These are phyloP conservation scores for Mrakia blollopis DNA, from an alignment of 768 basidiomycete genomes.

Conservation along the genomic window DNA sequence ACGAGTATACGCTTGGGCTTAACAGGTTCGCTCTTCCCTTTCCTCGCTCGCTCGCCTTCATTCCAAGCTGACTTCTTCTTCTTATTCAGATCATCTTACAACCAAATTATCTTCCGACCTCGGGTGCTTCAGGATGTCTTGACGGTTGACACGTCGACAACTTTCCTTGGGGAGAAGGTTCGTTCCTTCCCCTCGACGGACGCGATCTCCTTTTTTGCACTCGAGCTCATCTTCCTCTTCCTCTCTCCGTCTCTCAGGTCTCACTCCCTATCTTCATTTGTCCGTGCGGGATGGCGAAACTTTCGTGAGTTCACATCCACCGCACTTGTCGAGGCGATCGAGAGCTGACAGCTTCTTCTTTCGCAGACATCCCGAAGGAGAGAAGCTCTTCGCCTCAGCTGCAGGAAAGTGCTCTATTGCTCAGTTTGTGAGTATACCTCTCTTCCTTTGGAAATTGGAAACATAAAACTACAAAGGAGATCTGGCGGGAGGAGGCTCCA, in stretches of 20 bases:
- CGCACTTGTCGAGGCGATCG: background rate
- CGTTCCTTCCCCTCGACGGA: too few species aligned
- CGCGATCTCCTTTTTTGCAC: too few species aligned
- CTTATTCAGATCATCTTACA: slow-evolving; percentile 39
- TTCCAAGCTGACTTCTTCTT: background rate
- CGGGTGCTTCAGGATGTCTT: slow-evolving; percentile 43
- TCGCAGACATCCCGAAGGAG: slow-evolving; percentile 21
- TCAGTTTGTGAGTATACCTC: slow-evolving; percentile 15
- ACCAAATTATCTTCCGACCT: slow-evolving; percentile 44
- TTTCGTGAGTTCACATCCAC: slow-evolving; percentile 38
- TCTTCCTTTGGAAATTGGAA: background rate
- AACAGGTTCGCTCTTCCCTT: slow-evolving; percentile 35
- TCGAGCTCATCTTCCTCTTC: too few species aligned
- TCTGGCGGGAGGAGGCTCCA: background rate
- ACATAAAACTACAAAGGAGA: too few species aligned
- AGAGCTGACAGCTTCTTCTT: too few species aligned
- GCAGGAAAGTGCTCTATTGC: slow-evolving; percentile 29
- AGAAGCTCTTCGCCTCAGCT: slow-evolving; percentile 17
- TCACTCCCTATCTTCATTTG: slow-evolving; percentile 46
- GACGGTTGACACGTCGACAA: slow-evolving; percentile 42
- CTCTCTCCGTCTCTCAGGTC: background rate
- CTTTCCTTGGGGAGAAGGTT: slow-evolving; percentile 42
- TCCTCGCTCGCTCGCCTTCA: background rate
- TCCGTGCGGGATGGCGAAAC: slow-evolving; percentile 47
- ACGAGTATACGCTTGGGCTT: slow-evolving; percentile 37